Percentiles rank a stretch among this genome's conserved stretches.
Conservation (phyloP, 176 grass and related monocot genomes). For the Sorghum bicolor region DNA sequence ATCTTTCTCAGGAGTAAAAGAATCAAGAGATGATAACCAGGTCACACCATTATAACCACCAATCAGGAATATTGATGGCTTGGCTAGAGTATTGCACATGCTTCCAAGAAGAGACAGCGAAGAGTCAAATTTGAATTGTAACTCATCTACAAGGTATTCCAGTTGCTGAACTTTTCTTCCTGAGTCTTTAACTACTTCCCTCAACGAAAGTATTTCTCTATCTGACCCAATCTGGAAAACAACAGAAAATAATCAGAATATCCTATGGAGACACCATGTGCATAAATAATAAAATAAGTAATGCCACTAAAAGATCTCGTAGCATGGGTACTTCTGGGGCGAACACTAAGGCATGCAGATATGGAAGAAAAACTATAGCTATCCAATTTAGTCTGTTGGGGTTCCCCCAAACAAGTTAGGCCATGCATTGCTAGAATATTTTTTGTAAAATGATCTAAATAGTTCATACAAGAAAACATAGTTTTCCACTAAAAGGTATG, state of each 20-base stretch:
- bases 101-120: conserved; percentile 39
- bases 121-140: conserved; percentile 62
- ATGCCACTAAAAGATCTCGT: background rate
- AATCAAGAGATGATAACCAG: conserved; percentile 82
- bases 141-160: conserved; percentile 53
- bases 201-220: conserved; percentile 69
- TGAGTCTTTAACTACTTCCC: conserved; percentile 55
- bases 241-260: conserved; percentile 27
- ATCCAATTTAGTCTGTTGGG: background rate
- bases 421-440: background rate
- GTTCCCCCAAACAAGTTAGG: background rate
- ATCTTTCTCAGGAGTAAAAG: conserved; percentile 60
- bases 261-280: background rate
- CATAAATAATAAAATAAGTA: conserved; percentile 14
- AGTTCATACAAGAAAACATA: conserved; percentile 6
- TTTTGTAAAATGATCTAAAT: conserved; percentile 10
- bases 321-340: background rate
- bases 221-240: conserved; percentile 60
- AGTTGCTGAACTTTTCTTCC: conserved; percentile 57
- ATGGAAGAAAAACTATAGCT: conserved; percentile 1
- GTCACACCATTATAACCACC: conserved; percentile 76
- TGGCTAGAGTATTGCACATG: conserved; percentile 23
- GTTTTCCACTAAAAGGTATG: background rate
- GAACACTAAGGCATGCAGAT: conserved; percentile 10
- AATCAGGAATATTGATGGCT: conserved; percentile 57